Evolutionary conservation across 257 asterid species (phyloP).

Genomic region (Sherardia arvensis): DNA sequence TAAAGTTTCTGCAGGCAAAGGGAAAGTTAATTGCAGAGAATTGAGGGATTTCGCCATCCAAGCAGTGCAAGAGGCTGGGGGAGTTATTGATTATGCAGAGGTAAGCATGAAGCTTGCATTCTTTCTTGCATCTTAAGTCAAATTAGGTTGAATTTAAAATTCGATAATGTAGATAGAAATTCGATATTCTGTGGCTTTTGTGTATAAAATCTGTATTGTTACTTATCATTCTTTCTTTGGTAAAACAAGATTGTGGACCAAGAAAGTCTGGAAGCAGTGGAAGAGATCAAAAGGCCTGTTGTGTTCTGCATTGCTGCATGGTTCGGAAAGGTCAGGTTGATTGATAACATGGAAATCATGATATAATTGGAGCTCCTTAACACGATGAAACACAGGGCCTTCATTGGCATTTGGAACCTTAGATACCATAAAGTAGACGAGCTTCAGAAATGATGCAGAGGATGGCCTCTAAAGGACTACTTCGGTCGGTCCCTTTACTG

Average conservation of each 20-base stretch:
- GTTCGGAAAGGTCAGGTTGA: slow-evolving; percentile 76
- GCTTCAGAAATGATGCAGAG: no score
- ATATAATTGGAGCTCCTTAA: slow-evolving; percentile 11
- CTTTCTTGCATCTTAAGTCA: not conserved
- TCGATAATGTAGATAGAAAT: not conserved
- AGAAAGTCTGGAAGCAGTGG: slow-evolving; percentile 42
- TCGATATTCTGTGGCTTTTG: not conserved
- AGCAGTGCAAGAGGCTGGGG: slow-evolving; percentile 57
- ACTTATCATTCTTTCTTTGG: not conserved
- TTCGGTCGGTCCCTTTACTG: no score
- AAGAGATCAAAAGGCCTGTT: slow-evolving; percentile 52
- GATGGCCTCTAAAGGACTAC: no score
- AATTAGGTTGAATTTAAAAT: not conserved
- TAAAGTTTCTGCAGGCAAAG: slow-evolving; percentile 49
- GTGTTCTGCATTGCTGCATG: slow-evolving; percentile 81
- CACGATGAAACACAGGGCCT: no score
- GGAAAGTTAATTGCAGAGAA: slow-evolving; percentile 41
- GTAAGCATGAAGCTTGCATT: slow-evolving; percentile 22
- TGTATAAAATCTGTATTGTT: no score
- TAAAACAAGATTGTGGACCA: slow-evolving; percentile 70
- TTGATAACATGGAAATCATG: slow-evolving; percentile 73
- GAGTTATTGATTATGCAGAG: slow-evolving; percentile 84
- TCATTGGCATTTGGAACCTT: no score
- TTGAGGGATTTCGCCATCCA: slow-evolving; percentile 39
- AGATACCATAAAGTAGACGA: no score